phyloP scores from a whole-genome alignment of 2,329 filamentous ascomycete species.

The Dactylonectria estremocensis region DNA sequence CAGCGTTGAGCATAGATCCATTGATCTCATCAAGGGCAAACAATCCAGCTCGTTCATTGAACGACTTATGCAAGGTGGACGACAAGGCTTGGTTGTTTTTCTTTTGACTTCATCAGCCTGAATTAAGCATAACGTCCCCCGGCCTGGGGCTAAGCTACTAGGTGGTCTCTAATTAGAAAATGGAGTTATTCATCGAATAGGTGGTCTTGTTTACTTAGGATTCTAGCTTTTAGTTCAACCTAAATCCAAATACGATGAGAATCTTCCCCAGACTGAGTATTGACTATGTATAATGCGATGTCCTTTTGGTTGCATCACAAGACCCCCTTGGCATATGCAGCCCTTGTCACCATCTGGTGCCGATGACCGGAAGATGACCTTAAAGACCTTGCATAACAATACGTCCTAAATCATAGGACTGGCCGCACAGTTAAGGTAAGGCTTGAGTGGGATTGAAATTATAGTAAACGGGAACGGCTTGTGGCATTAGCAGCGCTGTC shows the following conservation, averaged over 20 bases:
- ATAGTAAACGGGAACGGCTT: no score
- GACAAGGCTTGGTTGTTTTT: slow-evolving; percentile 1
- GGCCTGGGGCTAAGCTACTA: no score
- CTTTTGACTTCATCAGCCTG: background rate
- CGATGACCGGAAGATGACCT: background rate
- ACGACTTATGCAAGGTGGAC: background rate
- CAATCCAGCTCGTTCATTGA: slow-evolving; percentile 3
- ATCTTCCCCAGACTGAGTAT: background rate
- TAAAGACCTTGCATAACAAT: no score
- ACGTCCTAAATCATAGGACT: no score
- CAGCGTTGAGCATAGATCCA: background rate
- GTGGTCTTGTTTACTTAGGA: slow-evolving; percentile 1
- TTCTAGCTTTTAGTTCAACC: background rate
- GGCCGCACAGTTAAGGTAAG: no score
- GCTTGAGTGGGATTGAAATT: no score
- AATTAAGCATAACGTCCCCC: no score
- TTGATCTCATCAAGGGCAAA: slow-evolving; percentile 1
- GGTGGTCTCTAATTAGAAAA: background rate
- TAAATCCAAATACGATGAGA: slow-evolving; percentile 2
- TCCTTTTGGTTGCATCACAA: background rate
- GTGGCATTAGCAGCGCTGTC: no score
- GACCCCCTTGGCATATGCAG: slow-evolving; percentile 1
- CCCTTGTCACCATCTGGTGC: slow-evolving; percentile 1
- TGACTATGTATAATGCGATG: background rate
- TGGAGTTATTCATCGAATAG: background rate